Evolutionary conservation across 2,329 filamentous ascomycete species (phyloP).

Genomic region (Aureobasidium mangrovei): DNA sequence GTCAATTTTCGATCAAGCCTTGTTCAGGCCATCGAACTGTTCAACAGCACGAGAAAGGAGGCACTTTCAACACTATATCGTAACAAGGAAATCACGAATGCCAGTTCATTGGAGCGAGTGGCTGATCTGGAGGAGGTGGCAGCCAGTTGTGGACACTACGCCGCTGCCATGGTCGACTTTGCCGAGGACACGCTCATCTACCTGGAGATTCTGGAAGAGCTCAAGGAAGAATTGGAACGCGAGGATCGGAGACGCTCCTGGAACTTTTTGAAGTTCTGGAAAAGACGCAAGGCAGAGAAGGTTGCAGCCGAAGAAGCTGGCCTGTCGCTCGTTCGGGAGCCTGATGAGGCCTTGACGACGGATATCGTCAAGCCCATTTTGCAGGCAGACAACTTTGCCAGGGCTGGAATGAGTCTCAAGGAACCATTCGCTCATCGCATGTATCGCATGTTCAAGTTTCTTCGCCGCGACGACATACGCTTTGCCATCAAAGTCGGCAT

Average conservation of each 20-base stretch:
- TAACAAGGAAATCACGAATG: conserved; percentile 62
- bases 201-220: conserved; percentile 72
- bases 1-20: conserved; percentile 74
- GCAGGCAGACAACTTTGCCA: conserved; percentile 25
- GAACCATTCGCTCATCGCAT: conserved; percentile 26
- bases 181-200: conserved; percentile 82
- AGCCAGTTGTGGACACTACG: conserved; percentile 95
- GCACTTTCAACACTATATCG: conserved; percentile 74
- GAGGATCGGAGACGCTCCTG: conserved; percentile 57
- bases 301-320: conserved; percentile 16
- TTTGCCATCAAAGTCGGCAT: conserved; percentile 92
- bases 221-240: conserved; percentile 61
- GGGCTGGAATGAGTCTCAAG: conserved; percentile 12
- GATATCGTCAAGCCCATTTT: conserved; percentile 23
- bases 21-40: conserved; percentile 69
- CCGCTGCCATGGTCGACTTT: conserved; percentile 82
- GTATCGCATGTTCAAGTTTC: conserved; percentile 46
- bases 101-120: conserved; percentile 64
- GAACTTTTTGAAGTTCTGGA: conserved; percentile 84
- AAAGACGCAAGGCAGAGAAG: conserved; percentile 15
- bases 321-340: conserved; percentile 15
- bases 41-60: conserved; percentile 63
- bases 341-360: conserved; percentile 21
- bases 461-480: conserved; percentile 56
- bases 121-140: conserved; percentile 96